These are phyloP conservation scores for Porpolomopsis calyptriformis DNA, from an alignment of 768 basidiomycete genomes.

Conservation along the genomic window DNA sequence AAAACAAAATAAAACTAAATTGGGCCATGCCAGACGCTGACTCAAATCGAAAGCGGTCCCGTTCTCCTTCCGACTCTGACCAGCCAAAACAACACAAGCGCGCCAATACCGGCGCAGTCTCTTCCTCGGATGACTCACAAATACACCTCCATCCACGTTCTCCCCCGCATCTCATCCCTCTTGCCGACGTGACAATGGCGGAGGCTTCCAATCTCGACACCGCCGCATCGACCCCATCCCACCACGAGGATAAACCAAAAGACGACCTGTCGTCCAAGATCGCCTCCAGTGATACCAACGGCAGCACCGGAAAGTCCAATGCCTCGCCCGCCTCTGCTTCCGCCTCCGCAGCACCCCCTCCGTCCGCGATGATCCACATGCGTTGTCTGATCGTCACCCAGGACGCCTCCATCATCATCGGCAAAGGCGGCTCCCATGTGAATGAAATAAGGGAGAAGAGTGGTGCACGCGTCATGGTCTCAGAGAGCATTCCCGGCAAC, in stretches of 20 bases:
- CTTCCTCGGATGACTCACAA: slow-evolving; percentile 50
- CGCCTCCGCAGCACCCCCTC: slow-evolving; percentile 35
- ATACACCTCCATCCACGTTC: slow-evolving; percentile 35
- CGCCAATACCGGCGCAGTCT: slow-evolving; percentile 66
- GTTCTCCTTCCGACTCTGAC: slow-evolving; percentile 75
- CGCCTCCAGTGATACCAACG: slow-evolving; percentile 32
- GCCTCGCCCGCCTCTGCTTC: slow-evolving; percentile 45
- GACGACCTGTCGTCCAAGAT: slow-evolving; percentile 33
- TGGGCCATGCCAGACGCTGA: slow-evolving; percentile 82
- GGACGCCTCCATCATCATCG: slow-evolving; percentile 98
- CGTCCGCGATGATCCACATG: slow-evolving; percentile 89
- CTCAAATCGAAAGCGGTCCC: slow-evolving; percentile 75
- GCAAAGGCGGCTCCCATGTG: slow-evolving; percentile 89
- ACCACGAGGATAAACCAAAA: slow-evolving; percentile 32
- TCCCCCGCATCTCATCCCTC: slow-evolving; percentile 26
- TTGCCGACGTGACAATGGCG: slow-evolving; percentile 53
- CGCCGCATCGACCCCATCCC: slow-evolving; percentile 45
- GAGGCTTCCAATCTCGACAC: slow-evolving; percentile 48
- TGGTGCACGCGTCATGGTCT: slow-evolving; percentile 92
- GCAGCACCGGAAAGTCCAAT: slow-evolving; percentile 25
- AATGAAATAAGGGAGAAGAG: slow-evolving; percentile 98
- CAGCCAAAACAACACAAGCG: slow-evolving; percentile 74
- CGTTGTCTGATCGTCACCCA: slow-evolving; percentile 97
- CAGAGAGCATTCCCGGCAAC: slow-evolving; percentile 96
- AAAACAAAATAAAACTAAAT: slow-evolving; percentile 17